A percentile compares a stretch with the other conserved stretches of the same genome.
Evolutionary conservation across 768 basidiomycete species (phyloP).

Genomic region (Podaxis sp.): DNA sequence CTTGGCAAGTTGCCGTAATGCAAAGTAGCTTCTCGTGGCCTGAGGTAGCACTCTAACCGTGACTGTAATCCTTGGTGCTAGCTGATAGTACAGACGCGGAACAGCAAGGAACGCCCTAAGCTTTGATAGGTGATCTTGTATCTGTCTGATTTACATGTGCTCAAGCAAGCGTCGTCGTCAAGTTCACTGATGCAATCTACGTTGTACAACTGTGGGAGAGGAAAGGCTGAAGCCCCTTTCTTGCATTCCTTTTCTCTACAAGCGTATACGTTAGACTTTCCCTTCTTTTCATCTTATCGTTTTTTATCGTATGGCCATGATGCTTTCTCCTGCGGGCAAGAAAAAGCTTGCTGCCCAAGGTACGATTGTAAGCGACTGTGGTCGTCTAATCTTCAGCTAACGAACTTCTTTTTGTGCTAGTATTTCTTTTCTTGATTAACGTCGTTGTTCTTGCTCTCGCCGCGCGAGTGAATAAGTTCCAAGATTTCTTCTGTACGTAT

Average conservation of each 20-base stretch:
- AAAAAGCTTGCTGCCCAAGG: slow-evolving; percentile 25
- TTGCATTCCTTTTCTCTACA: neutral
- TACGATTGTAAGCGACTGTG: slow-evolving; percentile 5
- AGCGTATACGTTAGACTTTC: neutral
- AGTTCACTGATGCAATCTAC: too few species aligned
- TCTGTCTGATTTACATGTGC: neutral
- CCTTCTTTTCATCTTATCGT: slow-evolving; percentile 7
- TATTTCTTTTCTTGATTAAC: slow-evolving; percentile 39
- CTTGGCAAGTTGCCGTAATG: neutral
- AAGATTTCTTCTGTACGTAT: slow-evolving; percentile 55
- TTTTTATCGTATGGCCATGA: slow-evolving; percentile 6
- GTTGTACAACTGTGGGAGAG: too few species aligned
- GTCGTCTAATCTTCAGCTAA: neutral
- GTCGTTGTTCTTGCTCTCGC: slow-evolving; percentile 49
- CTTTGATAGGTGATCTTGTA: neutral
- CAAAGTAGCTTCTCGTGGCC: too few species aligned
- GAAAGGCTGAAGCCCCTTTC: neutral
- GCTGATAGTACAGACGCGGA: too few species aligned
- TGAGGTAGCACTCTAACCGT: too few species aligned
- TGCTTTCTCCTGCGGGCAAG: slow-evolving; percentile 23
- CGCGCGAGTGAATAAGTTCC: slow-evolving; percentile 49
- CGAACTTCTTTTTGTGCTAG: slow-evolving; percentile 19
- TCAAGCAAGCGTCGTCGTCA: too few species aligned
- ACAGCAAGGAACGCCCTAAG: too few species aligned
- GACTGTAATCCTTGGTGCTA: too few species aligned